Evolutionary conservation across 768 basidiomycete species (phyloP).

Genomic region (Hericium alpestre): DNA sequence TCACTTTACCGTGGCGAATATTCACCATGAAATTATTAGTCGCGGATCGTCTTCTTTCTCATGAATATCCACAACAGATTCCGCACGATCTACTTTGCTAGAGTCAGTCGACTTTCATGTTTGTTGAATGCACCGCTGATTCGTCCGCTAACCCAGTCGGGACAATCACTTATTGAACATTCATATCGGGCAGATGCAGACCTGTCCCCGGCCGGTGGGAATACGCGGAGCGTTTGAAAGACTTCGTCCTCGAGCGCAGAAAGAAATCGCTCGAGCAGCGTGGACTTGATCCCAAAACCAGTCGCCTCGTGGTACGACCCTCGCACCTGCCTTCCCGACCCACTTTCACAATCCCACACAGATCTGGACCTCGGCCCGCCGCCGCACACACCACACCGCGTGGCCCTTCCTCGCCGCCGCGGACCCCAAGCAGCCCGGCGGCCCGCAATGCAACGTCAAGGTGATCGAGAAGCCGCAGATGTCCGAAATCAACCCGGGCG

Average conservation of each 20-base stretch:
- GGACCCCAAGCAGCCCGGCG: slow-evolving; percentile 13
- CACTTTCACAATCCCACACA: slow-evolving; percentile 20
- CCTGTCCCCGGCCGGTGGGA: slow-evolving; percentile 89
- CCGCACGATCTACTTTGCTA: slow-evolving; percentile 91
- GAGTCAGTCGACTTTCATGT: slow-evolving; percentile 40
- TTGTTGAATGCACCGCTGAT: neutral
- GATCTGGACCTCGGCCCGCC: slow-evolving; percentile 96
- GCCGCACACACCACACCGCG: slow-evolving; percentile 88
- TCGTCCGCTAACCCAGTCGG: slow-evolving; percentile 47
- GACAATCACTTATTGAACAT: slow-evolving; percentile 97
- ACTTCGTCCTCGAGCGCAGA: slow-evolving; percentile 80
- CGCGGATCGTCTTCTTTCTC: slow-evolving; percentile 93
- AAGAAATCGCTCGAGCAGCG: slow-evolving; percentile 66
- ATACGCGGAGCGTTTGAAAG: slow-evolving; percentile 80
- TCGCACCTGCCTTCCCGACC: neutral
- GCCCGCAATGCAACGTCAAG: slow-evolving; percentile 44
- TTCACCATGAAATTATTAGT: slow-evolving; percentile 32
- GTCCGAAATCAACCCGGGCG: slow-evolving; percentile 95
- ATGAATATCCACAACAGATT: slow-evolving; percentile 98
- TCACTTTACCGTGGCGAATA: neutral
- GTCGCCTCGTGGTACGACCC: slow-evolving; percentile 53
- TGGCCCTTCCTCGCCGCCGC: slow-evolving; percentile 69
- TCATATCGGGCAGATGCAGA: slow-evolving; percentile 99
- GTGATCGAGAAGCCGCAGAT: slow-evolving; percentile 94
- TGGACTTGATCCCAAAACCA: slow-evolving; percentile 49